Evolutionary conservation across 768 basidiomycete species (phyloP), one percentile per base, ranked within the genome.

Genomic region (Boletus rubropictus): DNA sequence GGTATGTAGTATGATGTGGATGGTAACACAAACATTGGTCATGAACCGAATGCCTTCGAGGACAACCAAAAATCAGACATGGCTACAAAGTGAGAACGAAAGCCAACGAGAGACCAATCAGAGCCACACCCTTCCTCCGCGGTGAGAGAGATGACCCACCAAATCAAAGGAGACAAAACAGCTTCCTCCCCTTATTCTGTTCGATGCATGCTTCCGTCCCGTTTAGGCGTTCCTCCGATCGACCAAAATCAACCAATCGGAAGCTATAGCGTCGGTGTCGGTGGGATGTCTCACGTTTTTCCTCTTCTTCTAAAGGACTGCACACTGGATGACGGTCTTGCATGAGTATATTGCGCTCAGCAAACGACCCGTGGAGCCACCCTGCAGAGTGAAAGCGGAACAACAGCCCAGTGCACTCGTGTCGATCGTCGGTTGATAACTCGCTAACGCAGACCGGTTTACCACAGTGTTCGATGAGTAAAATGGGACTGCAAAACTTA

Each of bases 201-300:
- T 49, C 48, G 4, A 0, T 24, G 24, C 24, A n/a, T 2, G 14
- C 28, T 7, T 32, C 24, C 25, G 9, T n/a, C n/a, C n/a, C n/a
- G n/a, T n/a, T n/a, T n/a, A n/a, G n/a, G n/a, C n/a, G n/a, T 24
- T 24, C 24, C 24, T 24, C 28, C 21, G 65, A 62, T 37, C 77
- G 66, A n/a, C 77, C 76, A 35, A 77, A 76, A 52, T 78, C 76
- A 44, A 77, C 75, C 45, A 78, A 41, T 22, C 76, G 72, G 53
- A 74, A 78, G 42, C 68, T 57, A 10, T 42, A 15, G 0, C 4
- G 33, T 15, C 43, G 32, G 27, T 48, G 37, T 48, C 12, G 18
- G 17, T 46, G 28, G 4, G 25, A 0, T 2, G 36, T 24, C 24
- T 24, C 44, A 4, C 38, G 28, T 10, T 41, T 0, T n/a, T n/a